Conservation (phyloP, 2,329 filamentous ascomycete genomes). For the Ustilaginoidea virens region DNA sequence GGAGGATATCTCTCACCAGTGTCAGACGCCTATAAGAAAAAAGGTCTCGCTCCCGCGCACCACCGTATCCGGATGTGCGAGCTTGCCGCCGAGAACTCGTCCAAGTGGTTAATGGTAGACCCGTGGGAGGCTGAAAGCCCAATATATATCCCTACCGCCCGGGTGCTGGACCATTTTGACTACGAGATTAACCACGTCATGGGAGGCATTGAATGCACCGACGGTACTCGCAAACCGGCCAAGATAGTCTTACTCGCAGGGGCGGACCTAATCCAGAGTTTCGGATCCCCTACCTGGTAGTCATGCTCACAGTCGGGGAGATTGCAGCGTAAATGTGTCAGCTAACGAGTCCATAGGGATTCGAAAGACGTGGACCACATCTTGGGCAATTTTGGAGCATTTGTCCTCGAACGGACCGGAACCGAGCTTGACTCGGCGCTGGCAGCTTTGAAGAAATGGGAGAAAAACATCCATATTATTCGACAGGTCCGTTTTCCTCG, state of each 20-base stretch:
- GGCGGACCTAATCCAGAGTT: conserved; percentile 58
- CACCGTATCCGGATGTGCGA: conserved; percentile 59
- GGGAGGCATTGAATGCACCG: conserved; percentile 57
- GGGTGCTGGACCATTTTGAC: conserved; percentile 82
- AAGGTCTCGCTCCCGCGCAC: conserved; percentile 20
- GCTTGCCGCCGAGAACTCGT: conserved; percentile 59
- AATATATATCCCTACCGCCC: conserved; percentile 75
- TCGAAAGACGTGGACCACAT: conserved; percentile 78
- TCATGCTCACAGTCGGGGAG: no score
- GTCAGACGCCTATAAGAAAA: conserved; percentile 21
- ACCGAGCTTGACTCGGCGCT: conserved; percentile 83
- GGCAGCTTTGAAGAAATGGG: conserved; percentile 65
- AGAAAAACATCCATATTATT: no score
- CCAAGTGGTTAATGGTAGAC: conserved; percentile 69
- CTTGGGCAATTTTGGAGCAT: conserved; percentile 65
- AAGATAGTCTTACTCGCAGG: conserved; percentile 73
- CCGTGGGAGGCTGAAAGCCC: conserved; percentile 73
- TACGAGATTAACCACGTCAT: conserved; percentile 68
- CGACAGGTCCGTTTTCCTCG: no score
- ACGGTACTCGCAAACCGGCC: conserved; percentile 50
- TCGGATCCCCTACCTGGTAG: conserved; percentile 60
- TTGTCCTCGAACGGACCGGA: conserved; percentile 76
- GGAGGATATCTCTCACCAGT: conserved; percentile 43
- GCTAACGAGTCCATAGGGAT: no score
- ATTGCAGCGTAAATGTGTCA: no score